A percentile compares a stretch with the other conserved stretches of the same genome.
Evolutionary conservation across 106 monocot species (phyloP).

Genomic region (Phalaenopsis equestris): DNA sequence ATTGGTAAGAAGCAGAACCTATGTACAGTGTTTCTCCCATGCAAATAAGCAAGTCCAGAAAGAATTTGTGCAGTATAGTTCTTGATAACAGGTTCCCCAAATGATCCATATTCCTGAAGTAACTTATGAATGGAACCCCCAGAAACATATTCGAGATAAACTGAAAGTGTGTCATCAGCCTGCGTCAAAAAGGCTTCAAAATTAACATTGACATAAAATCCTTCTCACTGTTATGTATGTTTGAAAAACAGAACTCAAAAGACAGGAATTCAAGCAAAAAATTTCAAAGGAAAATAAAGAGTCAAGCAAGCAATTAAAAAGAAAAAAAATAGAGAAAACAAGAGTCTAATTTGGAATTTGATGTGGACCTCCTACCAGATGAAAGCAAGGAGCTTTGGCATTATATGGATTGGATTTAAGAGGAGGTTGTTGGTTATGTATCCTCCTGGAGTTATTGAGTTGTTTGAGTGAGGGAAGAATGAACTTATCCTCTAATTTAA

Average conservation of each 20-base stretch:
- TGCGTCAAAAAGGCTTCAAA: slow-evolving; percentile 11
- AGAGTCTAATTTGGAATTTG: too few relatives aligned
- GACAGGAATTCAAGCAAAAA: not conserved
- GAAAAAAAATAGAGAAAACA: too few relatives aligned
- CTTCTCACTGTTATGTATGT: not conserved
- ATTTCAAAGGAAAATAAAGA: not conserved
- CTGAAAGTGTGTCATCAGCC: slow-evolving; percentile 72
- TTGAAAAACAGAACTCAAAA: not conserved
- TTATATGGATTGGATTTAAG: too few relatives aligned
- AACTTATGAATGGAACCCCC: slow-evolving; percentile 94
- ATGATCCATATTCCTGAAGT: slow-evolving; percentile 90
- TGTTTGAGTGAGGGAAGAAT: too few relatives aligned
- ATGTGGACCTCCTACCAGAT: too few relatives aligned
- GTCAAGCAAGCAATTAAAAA: too few relatives aligned
- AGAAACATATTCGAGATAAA: slow-evolving; percentile 91
- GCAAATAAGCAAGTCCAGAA: slow-evolving; percentile 88
- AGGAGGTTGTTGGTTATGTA: too few relatives aligned
- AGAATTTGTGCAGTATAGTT: slow-evolving; percentile 81
- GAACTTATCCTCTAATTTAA: too few relatives aligned
- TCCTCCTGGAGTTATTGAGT: too few relatives aligned
- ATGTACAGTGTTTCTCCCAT: slow-evolving; percentile 81
- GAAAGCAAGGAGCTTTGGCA: too few relatives aligned
- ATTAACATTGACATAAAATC: not conserved
- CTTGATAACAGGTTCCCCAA: slow-evolving; percentile 75
- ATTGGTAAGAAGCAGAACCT: slow-evolving; percentile 29